These are phyloP conservation scores for Ogataea angusta DNA, from an alignment of 805 yeast species.

Conservation along the genomic window DNA sequence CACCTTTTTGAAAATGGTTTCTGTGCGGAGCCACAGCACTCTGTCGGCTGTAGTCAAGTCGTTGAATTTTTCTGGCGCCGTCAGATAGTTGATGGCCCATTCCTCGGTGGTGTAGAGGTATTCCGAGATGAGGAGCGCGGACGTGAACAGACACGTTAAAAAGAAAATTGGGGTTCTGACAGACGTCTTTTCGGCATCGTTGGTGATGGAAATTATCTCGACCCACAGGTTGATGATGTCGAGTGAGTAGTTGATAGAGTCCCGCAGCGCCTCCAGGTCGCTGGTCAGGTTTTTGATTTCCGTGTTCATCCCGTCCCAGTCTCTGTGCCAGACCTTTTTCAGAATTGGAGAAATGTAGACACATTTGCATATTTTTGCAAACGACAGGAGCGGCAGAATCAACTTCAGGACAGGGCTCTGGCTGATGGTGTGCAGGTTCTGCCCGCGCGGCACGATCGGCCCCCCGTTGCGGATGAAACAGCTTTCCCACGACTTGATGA, in stretches of 20 bases:
- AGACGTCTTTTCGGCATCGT: constrained; percentile 64
- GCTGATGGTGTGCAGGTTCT: constrained; percentile 46
- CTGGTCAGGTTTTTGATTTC: constrained; percentile 44
- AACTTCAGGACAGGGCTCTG: constrained; percentile 57
- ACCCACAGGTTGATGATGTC: constrained; percentile 68
- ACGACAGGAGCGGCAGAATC: constrained; percentile 61
- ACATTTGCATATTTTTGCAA: constrained; percentile 66
- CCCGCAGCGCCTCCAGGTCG: constrained; percentile 63
- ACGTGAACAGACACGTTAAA: constrained; percentile 64
- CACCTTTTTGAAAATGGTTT: constrained; percentile 54
- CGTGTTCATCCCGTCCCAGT: constrained; percentile 65
- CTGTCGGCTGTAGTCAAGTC: constrained; percentile 43
- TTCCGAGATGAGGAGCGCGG: constrained; percentile 61
- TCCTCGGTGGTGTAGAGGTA: constrained; percentile 55
- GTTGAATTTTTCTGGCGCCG: constrained; percentile 20
- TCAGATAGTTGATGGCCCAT: constrained; percentile 40
- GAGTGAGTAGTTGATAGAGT: constrained; percentile 55
- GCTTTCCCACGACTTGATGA: constrained; percentile 67
- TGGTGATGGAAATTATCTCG: constrained; percentile 61
- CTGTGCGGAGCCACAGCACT: constrained; percentile 64
- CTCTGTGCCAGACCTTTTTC: constrained; percentile 57
- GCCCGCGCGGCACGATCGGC: constrained; percentile 48
- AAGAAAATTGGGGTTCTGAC: constrained; percentile 75
- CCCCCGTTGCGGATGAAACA: constrained; percentile 64
- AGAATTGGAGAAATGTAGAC: constrained; percentile 60